A percentile compares a stretch with the other conserved stretches of the same genome.
Conservation (phyloP, 306 rosid species). For the Cucurbita moschata region DNA sequence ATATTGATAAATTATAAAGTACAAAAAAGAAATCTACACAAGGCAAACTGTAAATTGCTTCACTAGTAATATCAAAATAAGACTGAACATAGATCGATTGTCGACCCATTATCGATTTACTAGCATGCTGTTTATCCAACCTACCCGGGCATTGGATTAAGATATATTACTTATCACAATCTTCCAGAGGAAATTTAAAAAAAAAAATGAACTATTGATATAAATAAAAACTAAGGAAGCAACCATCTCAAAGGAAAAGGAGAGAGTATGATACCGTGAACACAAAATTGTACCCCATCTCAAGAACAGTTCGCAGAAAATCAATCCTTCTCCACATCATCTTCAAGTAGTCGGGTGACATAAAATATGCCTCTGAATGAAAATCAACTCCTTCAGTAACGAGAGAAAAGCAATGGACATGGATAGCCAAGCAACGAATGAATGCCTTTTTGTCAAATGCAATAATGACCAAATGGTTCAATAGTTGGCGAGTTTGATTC, state of each 20-base stretch:
- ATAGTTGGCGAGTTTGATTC: slow-evolving; percentile 40
- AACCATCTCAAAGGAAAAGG: neutral
- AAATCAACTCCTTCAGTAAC: slow-evolving; percentile 57
- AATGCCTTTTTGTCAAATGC: slow-evolving; percentile 72
- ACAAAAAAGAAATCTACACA: neutral
- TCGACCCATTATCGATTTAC: neutral
- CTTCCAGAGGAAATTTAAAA: neutral
- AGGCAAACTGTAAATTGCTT: neutral
- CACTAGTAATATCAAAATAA: neutral
- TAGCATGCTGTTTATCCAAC: neutral
- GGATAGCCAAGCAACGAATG: slow-evolving; percentile 59
- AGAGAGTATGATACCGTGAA: slow-evolving; percentile 52
- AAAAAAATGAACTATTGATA: neutral
- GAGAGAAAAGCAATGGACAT: slow-evolving; percentile 58
- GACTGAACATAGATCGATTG: neutral
- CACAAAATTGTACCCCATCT: slow-evolving; percentile 85
- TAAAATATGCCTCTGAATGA: slow-evolving; percentile 63
- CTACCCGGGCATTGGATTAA: neutral
- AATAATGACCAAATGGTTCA: slow-evolving; percentile 71
- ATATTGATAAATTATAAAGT: neutral
- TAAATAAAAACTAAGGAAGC: neutral
- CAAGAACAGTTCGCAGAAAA: slow-evolving; percentile 71
- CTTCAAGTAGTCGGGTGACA: slow-evolving; percentile 75
- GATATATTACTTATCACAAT: neutral
- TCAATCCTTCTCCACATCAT: slow-evolving; percentile 98